Evolutionary conservation across 2,329 filamentous ascomycete species (phyloP), one percentile per base, ranked within the genome.

Genomic region (Beauveria varroae): DNA sequence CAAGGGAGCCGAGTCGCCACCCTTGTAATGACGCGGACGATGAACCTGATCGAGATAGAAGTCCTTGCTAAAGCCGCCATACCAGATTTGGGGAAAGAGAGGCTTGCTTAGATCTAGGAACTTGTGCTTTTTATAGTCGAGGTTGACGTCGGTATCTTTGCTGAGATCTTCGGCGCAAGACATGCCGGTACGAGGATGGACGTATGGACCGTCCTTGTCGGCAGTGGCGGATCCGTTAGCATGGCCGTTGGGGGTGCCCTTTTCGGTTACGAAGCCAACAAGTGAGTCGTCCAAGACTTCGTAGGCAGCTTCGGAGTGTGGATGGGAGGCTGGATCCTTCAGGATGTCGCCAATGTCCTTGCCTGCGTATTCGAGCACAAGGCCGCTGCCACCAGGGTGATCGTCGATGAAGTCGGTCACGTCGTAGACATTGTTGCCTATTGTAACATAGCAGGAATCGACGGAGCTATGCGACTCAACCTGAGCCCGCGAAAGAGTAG

Each of bases 21-120:
- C 93, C 72, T 87, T 96, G 81, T 98, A 99, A 74, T 99, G 93
- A 63, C 95, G 87, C 20, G 95, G 95, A 50, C 95, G 88, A 73
- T 99, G 95, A 57, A 99, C 90, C 74, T 99, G 95, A 67, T 97
- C 88, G 26, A 99, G 83, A 71, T 99, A 99, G 72, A 99, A 99
- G n/a, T 91, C 86, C 74, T 97, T 99, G 73, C 79, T 86, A 77
- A 98, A 99, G 34, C 89, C 90, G 52, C 93, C 89, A 66, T 79
- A 83, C 89, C 90, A 97, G 47, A 99, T 84, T 75, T 99, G 95
- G 74, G 88, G 81, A 60, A 99, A 81, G 60, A 99, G 81, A 7
- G 95, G 93, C 69, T 83, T 86, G 76, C 84, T 89, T 62, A 99
- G 82, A 71, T 99, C 93, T 63, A 99, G 81, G 70, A 99, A 99